A percentile compares a stretch with the other conserved stretches of the same genome.
These are phyloP conservation scores for Leishmania aethiopica DNA, from an alignment of 208 protist genomes.

Conservation along the genomic window DNA sequence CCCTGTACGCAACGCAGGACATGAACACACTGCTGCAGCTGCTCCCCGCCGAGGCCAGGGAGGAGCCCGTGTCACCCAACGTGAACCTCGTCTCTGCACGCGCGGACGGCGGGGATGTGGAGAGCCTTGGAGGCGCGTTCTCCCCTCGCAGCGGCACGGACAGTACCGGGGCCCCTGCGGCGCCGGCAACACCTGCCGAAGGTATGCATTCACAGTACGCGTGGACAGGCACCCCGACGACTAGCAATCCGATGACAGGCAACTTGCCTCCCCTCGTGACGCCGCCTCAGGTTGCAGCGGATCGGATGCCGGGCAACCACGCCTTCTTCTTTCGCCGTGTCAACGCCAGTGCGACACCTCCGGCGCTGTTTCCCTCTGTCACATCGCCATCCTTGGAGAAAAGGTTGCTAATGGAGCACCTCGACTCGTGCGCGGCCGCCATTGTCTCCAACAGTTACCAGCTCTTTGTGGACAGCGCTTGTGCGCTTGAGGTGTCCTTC, in stretches of 20 bases:
- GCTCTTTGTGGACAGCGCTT: constrained; percentile 18
- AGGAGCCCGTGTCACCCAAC: background rate
- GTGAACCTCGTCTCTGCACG: background rate
- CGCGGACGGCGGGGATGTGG: constrained; percentile 5
- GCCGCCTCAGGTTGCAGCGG: constrained; percentile 7
- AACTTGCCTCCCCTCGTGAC: constrained; percentile 16
- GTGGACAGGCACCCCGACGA: background rate
- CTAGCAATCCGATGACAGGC: constrained; percentile 1
- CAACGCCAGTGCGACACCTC: background rate
- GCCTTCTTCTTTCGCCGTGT: background rate
- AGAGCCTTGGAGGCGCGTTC: background rate
- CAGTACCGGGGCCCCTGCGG: background rate
- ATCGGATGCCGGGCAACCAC: background rate
- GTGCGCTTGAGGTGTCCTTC: constrained; percentile 32
- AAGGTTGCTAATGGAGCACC: constrained; percentile 19
- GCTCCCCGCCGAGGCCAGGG: constrained; percentile 18
- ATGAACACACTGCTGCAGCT: constrained; percentile 66
- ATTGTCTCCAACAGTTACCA: constrained; percentile 14
- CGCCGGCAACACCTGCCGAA: background rate
- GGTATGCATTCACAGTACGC: background rate
- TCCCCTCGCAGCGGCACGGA: constrained; percentile 16
- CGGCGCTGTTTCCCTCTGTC: constrained; percentile 17
- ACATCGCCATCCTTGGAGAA: constrained; percentile 8
- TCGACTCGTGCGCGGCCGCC: constrained; percentile 17
- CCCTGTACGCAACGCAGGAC: constrained; percentile 74